These are phyloP conservation scores for Kuraishia hungarica DNA, from an alignment of 805 yeast species.

Conservation along the genomic window DNA sequence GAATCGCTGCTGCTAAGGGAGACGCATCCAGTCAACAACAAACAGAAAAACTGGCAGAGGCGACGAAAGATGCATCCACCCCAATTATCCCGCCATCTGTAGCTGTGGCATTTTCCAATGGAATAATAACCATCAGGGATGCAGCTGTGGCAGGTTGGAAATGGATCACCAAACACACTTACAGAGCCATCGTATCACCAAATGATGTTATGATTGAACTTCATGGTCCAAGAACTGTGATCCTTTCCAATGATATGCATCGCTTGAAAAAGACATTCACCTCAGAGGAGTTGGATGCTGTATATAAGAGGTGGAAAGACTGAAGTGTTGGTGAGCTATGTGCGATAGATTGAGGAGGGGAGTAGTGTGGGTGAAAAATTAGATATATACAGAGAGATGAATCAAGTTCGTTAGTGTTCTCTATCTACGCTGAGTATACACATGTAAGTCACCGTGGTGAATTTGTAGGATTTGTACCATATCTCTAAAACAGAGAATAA, in stretches of 20 bases:
- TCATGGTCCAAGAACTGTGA: conserved; percentile 22
- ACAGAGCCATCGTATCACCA: neutral
- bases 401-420: too few relatives aligned
- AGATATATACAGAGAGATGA: neutral
- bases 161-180: neutral
- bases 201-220: conserved; percentile 17
- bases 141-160: neutral
- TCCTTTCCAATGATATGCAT: conserved; percentile 13
- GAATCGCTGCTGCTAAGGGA: neutral
- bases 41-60: neutral
- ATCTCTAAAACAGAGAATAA: too few relatives aligned
- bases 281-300: neutral
- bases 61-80: neutral
- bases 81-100: neutral
- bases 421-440: too few relatives aligned
- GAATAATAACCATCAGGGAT: neutral
- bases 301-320: neutral
- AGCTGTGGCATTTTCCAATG: neutral
- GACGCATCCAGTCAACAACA: neutral
- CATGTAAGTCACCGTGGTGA: too few relatives aligned
- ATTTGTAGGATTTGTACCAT: too few relatives aligned
- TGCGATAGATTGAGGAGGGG: too few relatives aligned
- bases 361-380: neutral
- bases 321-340: neutral
- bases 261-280: neutral